A percentile compares a stretch with the other conserved stretches of the same genome.
phyloP scores from a whole-genome alignment of 257 asterid genomes.

The Striga asiatica region DNA sequence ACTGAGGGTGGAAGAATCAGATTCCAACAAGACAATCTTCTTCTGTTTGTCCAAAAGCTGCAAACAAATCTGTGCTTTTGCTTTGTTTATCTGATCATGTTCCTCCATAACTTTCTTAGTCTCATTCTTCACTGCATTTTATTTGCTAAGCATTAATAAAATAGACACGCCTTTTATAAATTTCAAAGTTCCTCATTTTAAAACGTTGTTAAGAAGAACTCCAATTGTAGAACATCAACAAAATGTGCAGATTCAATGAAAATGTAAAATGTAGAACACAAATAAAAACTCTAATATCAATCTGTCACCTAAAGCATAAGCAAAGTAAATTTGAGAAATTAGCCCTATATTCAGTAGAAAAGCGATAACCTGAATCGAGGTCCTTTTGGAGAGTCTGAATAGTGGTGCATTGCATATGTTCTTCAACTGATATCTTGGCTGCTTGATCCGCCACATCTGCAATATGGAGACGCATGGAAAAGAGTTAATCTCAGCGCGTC shows the following conservation, averaged over 20 bases:
- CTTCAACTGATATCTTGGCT: constrained; percentile 57
- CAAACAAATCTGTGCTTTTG: constrained; percentile 42
- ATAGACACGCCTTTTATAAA: neutral
- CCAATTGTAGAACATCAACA: neutral
- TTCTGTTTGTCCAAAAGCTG: constrained; percentile 56
- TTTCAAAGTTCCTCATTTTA: neutral
- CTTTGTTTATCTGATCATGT: constrained; percentile 33
- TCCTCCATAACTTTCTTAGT: constrained; percentile 44
- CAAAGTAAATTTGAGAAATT: neutral
- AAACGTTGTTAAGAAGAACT: neutral
- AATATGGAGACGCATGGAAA: constrained; percentile 8
- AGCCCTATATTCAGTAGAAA: too few species aligned
- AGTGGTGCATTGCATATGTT: constrained; percentile 59
- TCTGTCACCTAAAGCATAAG: neutral
- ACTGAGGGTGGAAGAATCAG: constrained; percentile 48
- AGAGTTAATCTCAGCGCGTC: neutral
- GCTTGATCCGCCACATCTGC: constrained; percentile 96
- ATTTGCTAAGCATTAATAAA: neutral
- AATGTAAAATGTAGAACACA: neutral
- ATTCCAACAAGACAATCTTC: constrained; percentile 40
- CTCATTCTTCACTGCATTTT: constrained; percentile 53
- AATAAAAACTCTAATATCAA: neutral
- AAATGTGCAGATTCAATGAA: neutral
- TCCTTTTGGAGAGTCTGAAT: constrained; percentile 58
- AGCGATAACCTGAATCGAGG: constrained; percentile 41